Conservation (phyloP, 371 early-diverging fungal species). For the Apophysomyces ossiformis region DNA sequence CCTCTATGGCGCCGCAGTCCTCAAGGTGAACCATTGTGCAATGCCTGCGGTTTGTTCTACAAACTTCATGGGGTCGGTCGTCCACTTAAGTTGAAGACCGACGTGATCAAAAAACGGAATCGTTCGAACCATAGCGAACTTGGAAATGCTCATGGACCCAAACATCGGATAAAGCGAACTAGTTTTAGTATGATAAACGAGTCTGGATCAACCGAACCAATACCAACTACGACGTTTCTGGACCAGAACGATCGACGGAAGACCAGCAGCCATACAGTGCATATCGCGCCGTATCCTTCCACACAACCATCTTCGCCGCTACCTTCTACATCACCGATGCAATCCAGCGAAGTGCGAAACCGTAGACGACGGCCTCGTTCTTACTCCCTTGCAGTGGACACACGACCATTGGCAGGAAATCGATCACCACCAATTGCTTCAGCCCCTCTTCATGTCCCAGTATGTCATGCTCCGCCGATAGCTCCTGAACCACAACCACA, state of each 20-base stretch:
- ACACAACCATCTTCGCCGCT: background rate
- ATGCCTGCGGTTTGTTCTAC: constrained; percentile 67
- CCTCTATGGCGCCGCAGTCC: constrained; percentile 94
- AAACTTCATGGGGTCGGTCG: constrained; percentile 86
- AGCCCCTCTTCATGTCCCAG: too few relatives aligned
- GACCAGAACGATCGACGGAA: background rate
- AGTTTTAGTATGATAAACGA: background rate
- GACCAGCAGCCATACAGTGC: background rate
- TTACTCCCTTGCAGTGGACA: background rate
- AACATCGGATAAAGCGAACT: background rate
- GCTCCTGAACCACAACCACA: background rate
- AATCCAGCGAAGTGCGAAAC: background rate
- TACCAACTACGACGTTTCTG: background rate
- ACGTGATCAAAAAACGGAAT: constrained; percentile 84
- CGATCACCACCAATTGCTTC: too few relatives aligned
- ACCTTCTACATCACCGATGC: background rate
- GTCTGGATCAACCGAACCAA: background rate
- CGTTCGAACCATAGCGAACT: constrained; percentile 30
- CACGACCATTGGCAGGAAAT: too few relatives aligned
- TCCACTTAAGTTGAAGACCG: constrained; percentile 77
- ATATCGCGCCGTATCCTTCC: background rate
- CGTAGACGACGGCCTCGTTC: background rate
- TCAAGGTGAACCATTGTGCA: constrained; percentile 66
- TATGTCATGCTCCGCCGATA: background rate
- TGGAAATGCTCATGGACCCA: background rate